Conservation (phyloP, 805 yeast species). For the Wickerhamomyces xylosicus region DNA sequence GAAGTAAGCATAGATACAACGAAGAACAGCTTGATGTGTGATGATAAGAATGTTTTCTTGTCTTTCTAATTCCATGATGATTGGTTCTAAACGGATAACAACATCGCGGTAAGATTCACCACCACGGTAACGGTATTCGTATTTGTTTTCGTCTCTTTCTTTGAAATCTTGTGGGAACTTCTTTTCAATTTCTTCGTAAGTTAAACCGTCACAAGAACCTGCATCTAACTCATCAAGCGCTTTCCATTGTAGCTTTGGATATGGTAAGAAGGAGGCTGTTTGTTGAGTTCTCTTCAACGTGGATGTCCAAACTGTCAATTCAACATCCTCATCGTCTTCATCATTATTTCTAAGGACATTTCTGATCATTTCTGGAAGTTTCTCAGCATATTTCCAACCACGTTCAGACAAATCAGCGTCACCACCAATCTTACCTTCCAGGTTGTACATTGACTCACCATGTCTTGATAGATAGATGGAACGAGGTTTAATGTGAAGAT, state of each 20-base stretch:
- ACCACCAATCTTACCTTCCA: slow-evolving; percentile 94
- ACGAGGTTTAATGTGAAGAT: slow-evolving; percentile 85
- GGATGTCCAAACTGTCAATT: slow-evolving; percentile 91
- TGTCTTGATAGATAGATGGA: slow-evolving; percentile 91
- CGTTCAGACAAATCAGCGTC: slow-evolving; percentile 79
- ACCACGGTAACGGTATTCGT: slow-evolving; percentile 91
- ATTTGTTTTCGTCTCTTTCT: slow-evolving; percentile 92
- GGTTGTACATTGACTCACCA: slow-evolving; percentile 87
- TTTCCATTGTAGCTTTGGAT: slow-evolving; percentile 85
- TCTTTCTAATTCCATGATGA: slow-evolving; percentile 95
- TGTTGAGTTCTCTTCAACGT: slow-evolving; percentile 87
- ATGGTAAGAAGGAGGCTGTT: slow-evolving; percentile 76
- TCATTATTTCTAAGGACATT: slow-evolving; percentile 31
- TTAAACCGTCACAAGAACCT: slow-evolving; percentile 95
- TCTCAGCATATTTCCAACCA: slow-evolving; percentile 75
- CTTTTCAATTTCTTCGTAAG: slow-evolving; percentile 84
- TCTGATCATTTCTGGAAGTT: slow-evolving; percentile 66
- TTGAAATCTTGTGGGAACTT: slow-evolving; percentile 88
- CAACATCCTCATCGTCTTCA: slow-evolving; percentile 28
- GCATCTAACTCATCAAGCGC: slow-evolving; percentile 96
- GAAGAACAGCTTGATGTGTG: slow-evolving; percentile 93
- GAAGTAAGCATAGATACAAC: slow-evolving; percentile 95
- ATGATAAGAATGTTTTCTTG: slow-evolving; percentile 93
- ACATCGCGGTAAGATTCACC: slow-evolving; percentile 97
- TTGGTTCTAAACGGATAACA: slow-evolving; percentile 89